These are phyloP conservation scores for Metschnikowia noctiluminum DNA, from an alignment of 805 yeast genomes.

Conservation along the genomic window DNA sequence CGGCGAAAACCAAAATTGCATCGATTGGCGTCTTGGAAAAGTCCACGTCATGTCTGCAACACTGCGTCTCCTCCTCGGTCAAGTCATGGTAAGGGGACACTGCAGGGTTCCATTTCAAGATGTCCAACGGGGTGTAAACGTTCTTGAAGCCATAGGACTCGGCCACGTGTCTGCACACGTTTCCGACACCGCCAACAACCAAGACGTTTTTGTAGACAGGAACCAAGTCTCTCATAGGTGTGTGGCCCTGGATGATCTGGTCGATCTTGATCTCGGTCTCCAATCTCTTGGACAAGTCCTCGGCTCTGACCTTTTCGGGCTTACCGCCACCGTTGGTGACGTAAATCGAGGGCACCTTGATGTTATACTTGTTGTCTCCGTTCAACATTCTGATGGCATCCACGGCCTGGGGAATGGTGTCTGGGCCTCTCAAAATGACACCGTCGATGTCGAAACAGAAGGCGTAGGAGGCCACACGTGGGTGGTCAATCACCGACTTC, in stretches of 20 bases:
- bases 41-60: slow-evolving; percentile 52
- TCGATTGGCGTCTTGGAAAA: slow-evolving; percentile 67
- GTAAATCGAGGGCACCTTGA: slow-evolving; percentile 72
- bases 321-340: slow-evolving; percentile 92
- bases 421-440: slow-evolving; percentile 80
- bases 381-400: slow-evolving; percentile 69
- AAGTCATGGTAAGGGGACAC: slow-evolving; percentile 80
- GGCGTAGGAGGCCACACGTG: slow-evolving; percentile 75
- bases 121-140: slow-evolving; percentile 78
- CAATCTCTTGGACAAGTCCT: slow-evolving; percentile 62
- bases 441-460: slow-evolving; percentile 95
- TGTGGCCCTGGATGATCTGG: slow-evolving; percentile 89
- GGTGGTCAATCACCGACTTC: slow-evolving; percentile 60
- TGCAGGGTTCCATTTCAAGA: slow-evolving; percentile 82
- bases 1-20: slow-evolving; percentile 86
- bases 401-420: slow-evolving; percentile 76
- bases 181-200: slow-evolving; percentile 88
- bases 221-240: slow-evolving; percentile 86
- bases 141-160: slow-evolving; percentile 78
- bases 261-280: slow-evolving; percentile 60
- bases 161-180: slow-evolving; percentile 80
- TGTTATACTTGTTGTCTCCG: slow-evolving; percentile 74
- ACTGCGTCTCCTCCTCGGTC: slow-evolving; percentile 64
- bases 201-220: slow-evolving; percentile 66
- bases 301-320: slow-evolving; percentile 70